Evolutionary conservation across 2,329 filamentous ascomycete genomes (phyloP), one percentile per base, ranked within the genome.

Genomic region (Sarocladium kiliense): DNA sequence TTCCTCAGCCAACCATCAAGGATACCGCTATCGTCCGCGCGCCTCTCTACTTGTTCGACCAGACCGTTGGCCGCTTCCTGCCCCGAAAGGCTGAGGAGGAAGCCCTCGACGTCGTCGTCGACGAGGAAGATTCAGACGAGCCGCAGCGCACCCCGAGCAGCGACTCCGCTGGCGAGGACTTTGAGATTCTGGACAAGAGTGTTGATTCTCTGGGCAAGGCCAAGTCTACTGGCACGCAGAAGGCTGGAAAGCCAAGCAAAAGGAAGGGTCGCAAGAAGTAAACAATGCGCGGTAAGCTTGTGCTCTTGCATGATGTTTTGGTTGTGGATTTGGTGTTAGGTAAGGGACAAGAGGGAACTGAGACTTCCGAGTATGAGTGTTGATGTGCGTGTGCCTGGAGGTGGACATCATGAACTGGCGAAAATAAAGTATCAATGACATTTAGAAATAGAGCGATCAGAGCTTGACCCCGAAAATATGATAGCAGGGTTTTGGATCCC

Each of bases 1-100:
- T 99, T 58, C 78, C 81, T 44, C 76, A 79, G 61, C 94, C 94
- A 1, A 88, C 86, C 2, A 74, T 97, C 69, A 81, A 74, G 59
- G 89, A 97, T 66, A 99, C 94, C 0, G 85, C 91, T 58, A 79
- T 97, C 44, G 82, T 88, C 70, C 87, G 87, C 54, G 74, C 96
- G 4, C 94, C 94, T 1, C 67, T 86, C 55, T 95, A 86, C 82
- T 67, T 83, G 56, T 94, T 87, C 74, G 77, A 71, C 54, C 74
- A 76, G 57, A 80, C 78, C 4, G 59, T 80, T 41, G 80, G 81
- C 55, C 78, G 79, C 41, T 65, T 81, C 55, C 60, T 84, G 60
- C 66, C 59, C 65, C 72, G 64, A 61, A 72, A 73, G 57, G 58
- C 65, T 14, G 63, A 70, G 1, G 63, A 67, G 63, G 64, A 64